Evolutionary conservation across 768 basidiomycete genomes (phyloP), one percentile per base, ranked within the genome.

Genomic region (Cubamyces lactineus): DNA sequence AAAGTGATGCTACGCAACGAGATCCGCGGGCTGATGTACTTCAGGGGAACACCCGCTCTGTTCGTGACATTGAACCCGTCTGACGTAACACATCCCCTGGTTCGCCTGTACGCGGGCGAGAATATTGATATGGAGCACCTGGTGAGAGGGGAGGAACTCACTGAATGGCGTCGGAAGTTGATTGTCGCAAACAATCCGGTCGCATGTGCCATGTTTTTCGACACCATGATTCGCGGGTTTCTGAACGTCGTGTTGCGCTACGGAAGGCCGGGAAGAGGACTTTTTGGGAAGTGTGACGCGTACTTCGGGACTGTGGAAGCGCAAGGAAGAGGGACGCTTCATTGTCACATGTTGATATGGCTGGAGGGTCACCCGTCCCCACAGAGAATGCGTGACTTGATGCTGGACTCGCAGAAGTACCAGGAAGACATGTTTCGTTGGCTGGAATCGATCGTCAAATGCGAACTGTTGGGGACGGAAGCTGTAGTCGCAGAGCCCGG

Each of bases 311-410:
- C 63, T 2, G 69, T 71, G 0, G 75, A 76, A 49, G 56, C 66
- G 1, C 75, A 73, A 46, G 69, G 69, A 3, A 53, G 69, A 16
- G 74, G 73, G 0, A 70, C 69, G 5, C 54, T 76, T 1, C 76
- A 77, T 59, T 70, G 69, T 30, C 76, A 77, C 55, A 69, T 75
- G 66, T 47, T 76, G 0, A 58, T 72, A 1, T 76, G 71, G 75
- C 34, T 76, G 0, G 19, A 62, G 21, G 73, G 71, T 0, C 62
- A 66, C 34, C 64, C 67, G 7, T 28, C 28, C 7, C 28, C 28
- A 3, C 28, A 28, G 28, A 3, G 7, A 28, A 3, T 28, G 4
- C 3, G 28, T 3, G 28, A 28, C 7, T n/a, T n/a, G n/a, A 28
- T 3, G 28, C 28, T 28, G 4, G 28, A 3, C 28, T 28, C 28